Evolutionary conservation across 768 basidiomycete species (phyloP), one percentile per base, ranked within the genome.

Genomic region (Lyophyllum shimeji): DNA sequence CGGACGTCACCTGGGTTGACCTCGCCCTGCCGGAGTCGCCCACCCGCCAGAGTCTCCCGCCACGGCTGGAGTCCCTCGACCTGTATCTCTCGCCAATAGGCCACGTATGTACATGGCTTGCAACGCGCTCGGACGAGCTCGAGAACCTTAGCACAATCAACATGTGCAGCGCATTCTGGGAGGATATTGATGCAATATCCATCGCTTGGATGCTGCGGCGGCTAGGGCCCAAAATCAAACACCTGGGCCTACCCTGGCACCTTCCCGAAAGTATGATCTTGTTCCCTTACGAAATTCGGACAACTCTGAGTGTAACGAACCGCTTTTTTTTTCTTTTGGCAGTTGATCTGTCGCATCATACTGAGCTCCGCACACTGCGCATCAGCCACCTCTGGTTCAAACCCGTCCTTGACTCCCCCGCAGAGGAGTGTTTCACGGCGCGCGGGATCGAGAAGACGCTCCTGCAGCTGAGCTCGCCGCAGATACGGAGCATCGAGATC

Each of bases 341-440:
- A 63, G 61, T 63, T 49, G 61, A 63, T 51, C 34, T 63, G 37
- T 63, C 61, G 29, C 55, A 60, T 21, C 58, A 60, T 25, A 58
- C 59, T 29, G 54, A 58, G 56, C 61, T 63, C 34, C 58, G 52
- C 46, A 60, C 66, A 7, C 49, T 67, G 18, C 59, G 52, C 53
- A 64, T 67, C 58, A 67, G 57, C 44, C 65, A 64, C 50, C 59
- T 67, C 11, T 63, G 61, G 57, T 62, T 66, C 58, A 60, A 59
- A 34, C 57, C 54, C 24, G 39, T 56, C 13, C 39, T 52, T 17
- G 54, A 61, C 46, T 49, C 40, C 23, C 54, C 54, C 27, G 52
- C 54, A 18, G 60, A 61, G 34, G 60, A 61, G 31, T 58, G 57
- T 25, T 61, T 61, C 40, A 61, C 57, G 9, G 54, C 57, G 9